Evolutionary conservation across 164 flowering plant species (phyloP), one percentile per base, ranked within the genome.

Genomic region (Sextonia rubra): DNA sequence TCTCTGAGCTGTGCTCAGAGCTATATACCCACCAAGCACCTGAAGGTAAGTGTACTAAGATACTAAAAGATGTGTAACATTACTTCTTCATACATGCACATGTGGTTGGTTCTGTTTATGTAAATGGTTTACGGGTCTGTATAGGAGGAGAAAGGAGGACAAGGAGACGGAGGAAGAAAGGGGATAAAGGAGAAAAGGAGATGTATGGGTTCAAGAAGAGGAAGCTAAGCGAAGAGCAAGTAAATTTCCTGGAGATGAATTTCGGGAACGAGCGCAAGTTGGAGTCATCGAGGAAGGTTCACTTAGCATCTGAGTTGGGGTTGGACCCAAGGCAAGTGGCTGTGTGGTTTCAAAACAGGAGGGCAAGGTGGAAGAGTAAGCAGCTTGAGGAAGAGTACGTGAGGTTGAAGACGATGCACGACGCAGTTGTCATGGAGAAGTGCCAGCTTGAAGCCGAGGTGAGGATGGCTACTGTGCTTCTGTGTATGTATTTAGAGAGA

Each of bases 301-400:
- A 80, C 73, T 76, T 90, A 2, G 94, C 94, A 1, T 58, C 80
- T 4, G 88, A 90, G 78, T 80, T 90, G 18, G 91, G 90, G 9
- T 78, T 90, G 2, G 91, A 90, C 25, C 94, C 94, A 0, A 80
- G 90, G 24, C 90, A 88, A 30, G 94, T 90, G 6, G 91, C 94
- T 0, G 90, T 90, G 18, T 90, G 94, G 94, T 90, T 90, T 60
- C 94, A 90, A 73, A 90, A 90, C 81, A 62, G 91, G 24, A 68
- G 94, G 69, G 91, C 90, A 6, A 80, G 94, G 1, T 88, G 88
- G 89, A 88, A 86, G 87, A 85, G 73, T 77, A 87, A 90, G 87
- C 85, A 82, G 74, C 77, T 88, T 5, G 94, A 90, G 78, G 91
- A 88, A 25, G 90, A 88, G 73, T 86, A 74, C 73, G 56, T 79